Evolutionary conservation across 768 basidiomycete species (phyloP).

Genomic region (Pleurotus pulmonarius): DNA sequence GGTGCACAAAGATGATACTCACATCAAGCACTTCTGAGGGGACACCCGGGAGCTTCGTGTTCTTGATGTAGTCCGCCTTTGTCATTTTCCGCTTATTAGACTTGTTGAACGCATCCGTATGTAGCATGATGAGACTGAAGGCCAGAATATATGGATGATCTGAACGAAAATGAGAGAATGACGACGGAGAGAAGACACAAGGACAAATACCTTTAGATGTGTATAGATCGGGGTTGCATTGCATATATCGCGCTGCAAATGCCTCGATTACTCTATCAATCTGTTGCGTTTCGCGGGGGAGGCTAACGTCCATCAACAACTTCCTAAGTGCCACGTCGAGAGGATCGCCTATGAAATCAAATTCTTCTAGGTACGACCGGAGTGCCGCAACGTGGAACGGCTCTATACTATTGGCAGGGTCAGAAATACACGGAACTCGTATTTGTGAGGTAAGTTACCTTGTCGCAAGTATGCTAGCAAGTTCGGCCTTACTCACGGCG

Average conservation of each 20-base stretch:
- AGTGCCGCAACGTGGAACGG: slow-evolving; percentile 67
- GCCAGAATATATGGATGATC: slow-evolving; percentile 95
- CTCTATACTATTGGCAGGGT: slow-evolving; percentile 51
- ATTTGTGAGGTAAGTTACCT: slow-evolving; percentile 43
- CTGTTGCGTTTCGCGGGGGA: slow-evolving; percentile 96
- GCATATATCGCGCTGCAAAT: slow-evolving; percentile 80
- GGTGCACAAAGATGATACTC: slow-evolving; percentile 20
- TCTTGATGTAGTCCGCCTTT: slow-evolving; percentile 90
- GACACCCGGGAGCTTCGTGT: slow-evolving; percentile 85
- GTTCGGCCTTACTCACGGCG: slow-evolving; percentile 70
- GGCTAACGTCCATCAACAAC: slow-evolving; percentile 84
- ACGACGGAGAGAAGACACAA: not conserved
- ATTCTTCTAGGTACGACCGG: slow-evolving; percentile 65
- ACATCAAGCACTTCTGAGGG: slow-evolving; percentile 84
- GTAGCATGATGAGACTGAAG: slow-evolving; percentile 97
- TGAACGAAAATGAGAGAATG: slow-evolving; percentile 22
- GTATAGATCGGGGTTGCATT: slow-evolving; percentile 82
- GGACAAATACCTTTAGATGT: slow-evolving; percentile 58
- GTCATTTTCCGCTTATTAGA: slow-evolving; percentile 98
- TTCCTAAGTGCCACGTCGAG: slow-evolving; percentile 90
- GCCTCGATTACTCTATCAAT: slow-evolving; percentile 97
- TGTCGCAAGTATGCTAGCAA: slow-evolving; percentile 77
- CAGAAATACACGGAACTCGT: not conserved
- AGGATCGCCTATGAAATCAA: slow-evolving; percentile 76
- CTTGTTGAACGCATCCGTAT: slow-evolving; percentile 97